Evolutionary conservation across 305 asterid species (phyloP).

Genomic region (Striga hermonthica): DNA sequence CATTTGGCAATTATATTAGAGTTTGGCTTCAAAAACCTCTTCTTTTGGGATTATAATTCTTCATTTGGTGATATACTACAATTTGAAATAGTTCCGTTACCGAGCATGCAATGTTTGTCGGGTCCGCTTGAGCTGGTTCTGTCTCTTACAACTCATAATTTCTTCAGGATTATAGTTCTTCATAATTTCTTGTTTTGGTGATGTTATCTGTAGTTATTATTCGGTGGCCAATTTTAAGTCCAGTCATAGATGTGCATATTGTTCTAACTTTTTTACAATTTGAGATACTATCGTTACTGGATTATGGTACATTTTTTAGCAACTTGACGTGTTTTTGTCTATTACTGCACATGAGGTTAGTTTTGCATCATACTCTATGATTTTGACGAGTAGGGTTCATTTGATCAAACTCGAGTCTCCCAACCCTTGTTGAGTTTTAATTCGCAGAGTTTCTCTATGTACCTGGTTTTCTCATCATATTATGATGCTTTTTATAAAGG

Average conservation of each 20-base stretch:
- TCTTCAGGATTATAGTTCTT: too few species aligned
- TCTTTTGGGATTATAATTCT: neutral
- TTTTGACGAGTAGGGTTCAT: too few species aligned
- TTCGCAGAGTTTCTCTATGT: neutral
- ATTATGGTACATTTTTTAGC: too few species aligned
- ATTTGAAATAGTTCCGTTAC: neutral
- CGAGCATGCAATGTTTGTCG: neutral
- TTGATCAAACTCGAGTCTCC: too few species aligned
- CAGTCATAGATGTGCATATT: too few species aligned
- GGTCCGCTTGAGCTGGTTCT: neutral
- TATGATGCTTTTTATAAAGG: neutral
- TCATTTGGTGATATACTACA: neutral
- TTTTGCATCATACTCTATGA: too few species aligned
- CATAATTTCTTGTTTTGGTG: too few species aligned
- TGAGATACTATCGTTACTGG: too few species aligned
- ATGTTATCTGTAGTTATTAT: neutral
- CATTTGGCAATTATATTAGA: neutral
- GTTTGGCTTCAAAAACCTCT: conserved; percentile 21
- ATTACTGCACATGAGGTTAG: too few species aligned
- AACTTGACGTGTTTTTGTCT: too few species aligned
- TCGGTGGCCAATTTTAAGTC: neutral
- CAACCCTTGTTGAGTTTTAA: neutral
- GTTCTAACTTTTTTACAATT: too few species aligned
- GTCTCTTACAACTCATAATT: neutral
- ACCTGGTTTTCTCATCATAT: neutral